Conservation (phyloP, 148 eudicot genomes). For the Beta vulgaris region DNA sequence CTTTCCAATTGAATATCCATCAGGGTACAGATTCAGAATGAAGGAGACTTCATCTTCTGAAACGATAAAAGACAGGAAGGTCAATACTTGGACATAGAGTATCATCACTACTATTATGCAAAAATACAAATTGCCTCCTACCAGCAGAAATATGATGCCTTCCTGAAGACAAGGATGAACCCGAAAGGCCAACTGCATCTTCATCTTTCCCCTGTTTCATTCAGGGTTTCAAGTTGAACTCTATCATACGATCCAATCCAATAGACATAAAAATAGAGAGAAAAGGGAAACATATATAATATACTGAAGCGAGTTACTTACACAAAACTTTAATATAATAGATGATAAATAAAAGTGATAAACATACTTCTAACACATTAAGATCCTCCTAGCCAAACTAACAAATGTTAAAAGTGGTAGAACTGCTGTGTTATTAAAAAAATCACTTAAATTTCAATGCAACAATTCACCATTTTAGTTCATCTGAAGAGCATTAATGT, state of each 20-base stretch:
- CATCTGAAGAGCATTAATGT: too few relatives aligned
- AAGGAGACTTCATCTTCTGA: conserved; percentile 82
- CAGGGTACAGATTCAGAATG: conserved; percentile 65
- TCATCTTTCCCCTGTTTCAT: conserved; percentile 43
- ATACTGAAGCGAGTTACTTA: neutral
- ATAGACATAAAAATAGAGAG: neutral
- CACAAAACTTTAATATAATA: neutral
- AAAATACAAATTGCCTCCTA: conserved; percentile 11
- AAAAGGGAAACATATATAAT: neutral
- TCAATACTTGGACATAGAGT: neutral
- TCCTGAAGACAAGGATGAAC: conserved; percentile 34
- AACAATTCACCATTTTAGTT: neutral
- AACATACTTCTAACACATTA: neutral
- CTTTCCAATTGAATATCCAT: conserved; percentile 78
- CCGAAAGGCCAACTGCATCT: conserved; percentile 42
- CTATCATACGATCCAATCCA: neutral
- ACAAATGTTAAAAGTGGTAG: neutral
- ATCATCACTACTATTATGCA: neutral
- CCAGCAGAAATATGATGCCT: conserved; percentile 30
- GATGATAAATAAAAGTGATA: neutral
- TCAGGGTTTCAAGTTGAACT: neutral
- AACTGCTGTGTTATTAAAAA: neutral
- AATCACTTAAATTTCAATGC: neutral
- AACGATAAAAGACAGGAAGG: neutral
- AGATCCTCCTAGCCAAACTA: neutral